Conservation (phyloP, 2,329 filamentous ascomycete genomes). For the Huntiella omanensis region DNA sequence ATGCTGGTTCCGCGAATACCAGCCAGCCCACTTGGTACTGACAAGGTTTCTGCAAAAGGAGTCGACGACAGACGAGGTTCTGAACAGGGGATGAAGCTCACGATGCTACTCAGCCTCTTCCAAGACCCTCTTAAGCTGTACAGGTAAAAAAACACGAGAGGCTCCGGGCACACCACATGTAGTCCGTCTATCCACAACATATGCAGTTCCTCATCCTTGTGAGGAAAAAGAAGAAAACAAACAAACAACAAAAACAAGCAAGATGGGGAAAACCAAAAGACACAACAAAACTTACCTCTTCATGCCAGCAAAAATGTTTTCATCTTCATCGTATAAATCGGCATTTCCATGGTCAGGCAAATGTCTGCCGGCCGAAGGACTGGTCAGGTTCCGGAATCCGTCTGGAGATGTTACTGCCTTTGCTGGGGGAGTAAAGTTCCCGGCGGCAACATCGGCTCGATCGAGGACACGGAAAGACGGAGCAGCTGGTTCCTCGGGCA, state of each 20-base stretch:
- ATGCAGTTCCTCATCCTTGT: too few relatives aligned
- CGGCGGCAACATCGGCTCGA: conserved; percentile 21
- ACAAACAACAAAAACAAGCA: neutral
- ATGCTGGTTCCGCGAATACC: too few relatives aligned
- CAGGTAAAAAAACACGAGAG: too few relatives aligned
- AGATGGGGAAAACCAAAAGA: neutral
- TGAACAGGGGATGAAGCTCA: neutral
- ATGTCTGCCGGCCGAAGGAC: conserved; percentile 11
- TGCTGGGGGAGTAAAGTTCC: conserved; percentile 1
- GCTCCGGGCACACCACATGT: too few relatives aligned
- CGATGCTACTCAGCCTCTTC: neutral
- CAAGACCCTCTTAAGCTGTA: too few relatives aligned
- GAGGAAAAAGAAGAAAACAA: neutral
- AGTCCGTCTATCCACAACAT: too few relatives aligned
- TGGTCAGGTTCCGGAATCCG: conserved; percentile 31
- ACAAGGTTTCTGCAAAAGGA: neutral
- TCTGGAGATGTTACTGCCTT: conserved; percentile 17
- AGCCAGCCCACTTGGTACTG: too few relatives aligned
- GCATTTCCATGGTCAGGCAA: conserved; percentile 16
- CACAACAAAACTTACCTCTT: conserved; percentile 31
- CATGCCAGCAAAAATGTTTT: conserved; percentile 39
- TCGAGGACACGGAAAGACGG: conserved; percentile 42
- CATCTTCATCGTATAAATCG: conserved; percentile 25
- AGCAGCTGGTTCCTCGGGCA: conserved; percentile 30
- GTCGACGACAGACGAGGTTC: conserved; percentile 8